These are phyloP conservation scores for Capronia epimyces DNA, from an alignment of 2,329 filamentous ascomycete genomes.

Conservation along the genomic window DNA sequence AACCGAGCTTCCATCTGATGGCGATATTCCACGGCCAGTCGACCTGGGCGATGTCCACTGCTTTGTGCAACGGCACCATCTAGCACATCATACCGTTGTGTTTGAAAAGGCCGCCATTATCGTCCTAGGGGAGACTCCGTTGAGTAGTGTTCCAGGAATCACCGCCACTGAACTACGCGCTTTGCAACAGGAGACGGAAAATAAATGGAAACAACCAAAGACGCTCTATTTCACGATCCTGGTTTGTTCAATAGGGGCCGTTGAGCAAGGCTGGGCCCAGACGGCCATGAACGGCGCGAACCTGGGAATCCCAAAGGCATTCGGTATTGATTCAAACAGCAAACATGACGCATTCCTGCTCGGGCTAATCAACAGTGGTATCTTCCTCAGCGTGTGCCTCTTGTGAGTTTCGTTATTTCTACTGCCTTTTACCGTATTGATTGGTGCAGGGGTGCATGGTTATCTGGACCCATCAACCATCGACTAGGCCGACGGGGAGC, in stretches of 20 bases:
- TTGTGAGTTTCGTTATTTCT: slow-evolving; percentile 36
- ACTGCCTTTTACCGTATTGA: slow-evolving; percentile 12
- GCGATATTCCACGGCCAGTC: not conserved
- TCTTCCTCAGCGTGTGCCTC: slow-evolving; percentile 49
- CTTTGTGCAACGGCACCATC: slow-evolving; percentile 12
- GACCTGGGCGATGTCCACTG: slow-evolving; percentile 3
- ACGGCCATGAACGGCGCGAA: slow-evolving; percentile 51
- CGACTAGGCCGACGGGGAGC: slow-evolving; percentile 64
- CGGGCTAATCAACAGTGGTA: slow-evolving; percentile 58
- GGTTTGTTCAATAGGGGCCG: slow-evolving; percentile 49
- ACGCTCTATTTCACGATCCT: slow-evolving; percentile 49
- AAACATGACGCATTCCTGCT: slow-evolving; percentile 52
- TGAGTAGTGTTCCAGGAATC: slow-evolving; percentile 31
- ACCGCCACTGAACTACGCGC: slow-evolving; percentile 38
- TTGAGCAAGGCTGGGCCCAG: slow-evolving; percentile 51
- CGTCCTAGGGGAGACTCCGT: slow-evolving; percentile 8
- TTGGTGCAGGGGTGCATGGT: slow-evolving; percentile 53
- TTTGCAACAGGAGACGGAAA: slow-evolving; percentile 41
- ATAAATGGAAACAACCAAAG: slow-evolving; percentile 48
- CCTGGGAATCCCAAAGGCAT: slow-evolving; percentile 45
- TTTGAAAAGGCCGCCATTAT: slow-evolving; percentile 19
- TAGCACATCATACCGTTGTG: slow-evolving; percentile 10
- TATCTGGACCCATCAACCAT: slow-evolving; percentile 66
- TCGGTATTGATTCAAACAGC: slow-evolving; percentile 42
- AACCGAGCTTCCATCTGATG: not conserved